phyloP scores from a whole-genome alignment of 139 green algal genomes.

The Parachlorella kessleri region DNA sequence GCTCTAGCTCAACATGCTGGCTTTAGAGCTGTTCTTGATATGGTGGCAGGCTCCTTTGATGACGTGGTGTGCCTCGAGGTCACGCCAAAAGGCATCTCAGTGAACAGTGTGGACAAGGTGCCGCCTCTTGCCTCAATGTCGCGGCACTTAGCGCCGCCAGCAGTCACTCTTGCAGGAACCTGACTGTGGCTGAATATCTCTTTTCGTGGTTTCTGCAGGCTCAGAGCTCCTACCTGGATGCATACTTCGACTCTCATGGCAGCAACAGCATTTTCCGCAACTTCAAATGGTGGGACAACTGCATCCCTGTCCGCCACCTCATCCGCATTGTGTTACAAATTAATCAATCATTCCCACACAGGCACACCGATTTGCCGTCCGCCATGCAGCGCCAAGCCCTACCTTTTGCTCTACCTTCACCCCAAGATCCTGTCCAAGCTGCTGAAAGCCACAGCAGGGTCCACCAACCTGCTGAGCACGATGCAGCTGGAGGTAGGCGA shows the following conservation, averaged over 20 bases:
- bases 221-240: background rate
- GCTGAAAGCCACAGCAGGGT: background rate
- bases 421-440: background rate
- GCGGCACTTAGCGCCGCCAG: too few relatives aligned
- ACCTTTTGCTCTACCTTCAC: background rate
- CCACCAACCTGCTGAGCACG: background rate
- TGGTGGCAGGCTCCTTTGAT: background rate
- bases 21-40: background rate
- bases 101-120: background rate
- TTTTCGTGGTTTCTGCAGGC: too few relatives aligned
- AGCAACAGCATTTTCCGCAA: background rate
- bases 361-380: too few relatives aligned
- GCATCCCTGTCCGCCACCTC: too few relatives aligned
- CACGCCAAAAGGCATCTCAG: background rate
- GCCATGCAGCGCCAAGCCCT: background rate
- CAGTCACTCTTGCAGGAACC: too few relatives aligned
- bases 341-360: too few relatives aligned
- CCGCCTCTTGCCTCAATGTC: too few relatives aligned
- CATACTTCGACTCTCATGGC: background rate
- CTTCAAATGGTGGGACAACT: background rate
- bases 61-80: background rate
- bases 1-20: background rate
- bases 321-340: too few relatives aligned
- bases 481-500: background rate
- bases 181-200: too few relatives aligned